Percentiles rank a stretch among this genome's conserved stretches.
phyloP scores from a whole-genome alignment of 352 stramenopile genomes.

The Phytopythium ostracodes region DNA sequence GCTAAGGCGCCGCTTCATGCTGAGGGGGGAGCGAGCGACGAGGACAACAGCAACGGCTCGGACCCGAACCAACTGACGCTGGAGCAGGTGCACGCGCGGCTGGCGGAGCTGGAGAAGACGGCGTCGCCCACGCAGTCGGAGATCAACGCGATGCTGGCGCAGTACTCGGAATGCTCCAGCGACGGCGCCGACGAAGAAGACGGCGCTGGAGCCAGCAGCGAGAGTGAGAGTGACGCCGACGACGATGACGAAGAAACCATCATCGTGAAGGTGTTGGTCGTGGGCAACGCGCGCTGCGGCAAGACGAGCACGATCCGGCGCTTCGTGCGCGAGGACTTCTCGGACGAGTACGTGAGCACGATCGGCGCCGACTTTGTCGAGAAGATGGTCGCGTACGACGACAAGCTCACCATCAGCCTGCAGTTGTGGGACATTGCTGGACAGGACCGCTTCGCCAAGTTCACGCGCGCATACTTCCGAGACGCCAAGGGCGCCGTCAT shows the following conservation, averaged over 20 bases:
- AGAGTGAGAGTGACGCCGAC: slow-evolving; percentile 9
- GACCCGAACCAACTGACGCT: slow-evolving; percentile 23
- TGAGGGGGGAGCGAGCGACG: background rate
- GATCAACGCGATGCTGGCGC: slow-evolving; percentile 55
- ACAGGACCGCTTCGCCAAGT: slow-evolving; percentile 86
- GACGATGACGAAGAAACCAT: slow-evolving; percentile 30
- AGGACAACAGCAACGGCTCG: background rate
- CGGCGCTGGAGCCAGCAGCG: background rate
- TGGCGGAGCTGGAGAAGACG: slow-evolving; percentile 41
- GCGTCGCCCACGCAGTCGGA: slow-evolving; percentile 44
- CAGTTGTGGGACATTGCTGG: slow-evolving; percentile 89
- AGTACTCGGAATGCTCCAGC: slow-evolving; percentile 38
- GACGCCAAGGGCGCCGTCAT: slow-evolving; percentile 79
- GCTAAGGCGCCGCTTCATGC: background rate
- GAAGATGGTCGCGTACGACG: slow-evolving; percentile 68
- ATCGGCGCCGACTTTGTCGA: slow-evolving; percentile 87
- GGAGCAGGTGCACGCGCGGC: slow-evolving; percentile 42
- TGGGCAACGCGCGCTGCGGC: slow-evolving; percentile 85
- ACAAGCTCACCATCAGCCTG: slow-evolving; percentile 51
- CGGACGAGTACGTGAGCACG: slow-evolving; percentile 81
- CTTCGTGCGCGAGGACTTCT: slow-evolving; percentile 68
- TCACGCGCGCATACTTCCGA: slow-evolving; percentile 83
- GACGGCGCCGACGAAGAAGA: slow-evolving; percentile 12
- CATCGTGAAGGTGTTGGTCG: slow-evolving; percentile 85
- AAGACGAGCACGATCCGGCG: slow-evolving; percentile 85